Conservation (phyloP, 2,329 filamentous ascomycete species). For the Fusarium dimerum region DNA sequence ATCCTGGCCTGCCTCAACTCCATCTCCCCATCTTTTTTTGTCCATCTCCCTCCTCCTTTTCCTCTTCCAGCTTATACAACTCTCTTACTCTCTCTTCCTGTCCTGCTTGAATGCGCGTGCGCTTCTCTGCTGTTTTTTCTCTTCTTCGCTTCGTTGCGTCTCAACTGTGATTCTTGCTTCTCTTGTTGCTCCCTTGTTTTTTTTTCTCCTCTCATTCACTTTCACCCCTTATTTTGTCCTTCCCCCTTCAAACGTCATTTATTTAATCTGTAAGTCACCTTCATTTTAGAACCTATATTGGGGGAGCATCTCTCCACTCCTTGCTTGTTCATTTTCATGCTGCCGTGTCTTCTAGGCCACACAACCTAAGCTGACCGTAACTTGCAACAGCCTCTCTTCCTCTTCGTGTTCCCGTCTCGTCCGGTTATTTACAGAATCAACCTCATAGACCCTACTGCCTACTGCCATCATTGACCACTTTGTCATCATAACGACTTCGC, state of each 20-base stretch:
- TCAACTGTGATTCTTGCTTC: constrained; percentile 14
- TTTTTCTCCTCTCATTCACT: constrained; percentile 6
- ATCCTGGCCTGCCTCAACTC: constrained; percentile 6
- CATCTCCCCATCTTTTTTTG: constrained; percentile 16
- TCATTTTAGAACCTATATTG: background rate
- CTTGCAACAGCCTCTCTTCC: constrained; percentile 20
- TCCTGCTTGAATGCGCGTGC: constrained; percentile 22
- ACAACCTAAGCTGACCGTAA: constrained; percentile 20
- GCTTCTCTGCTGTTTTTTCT: constrained; percentile 24
- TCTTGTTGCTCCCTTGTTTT: constrained; percentile 1
- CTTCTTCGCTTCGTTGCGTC: constrained; percentile 20
- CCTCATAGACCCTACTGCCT: constrained; percentile 8
- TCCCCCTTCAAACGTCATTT: constrained; percentile 7
- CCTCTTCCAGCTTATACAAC: constrained; percentile 21
- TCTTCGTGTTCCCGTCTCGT: constrained; percentile 17
- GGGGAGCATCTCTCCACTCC: constrained; percentile 22
- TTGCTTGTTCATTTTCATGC: constrained; percentile 20
- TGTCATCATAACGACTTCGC: constrained; percentile 18
- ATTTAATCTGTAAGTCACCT: constrained; percentile 24
- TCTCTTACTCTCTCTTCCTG: constrained; percentile 6
- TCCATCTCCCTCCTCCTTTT: constrained; percentile 16
- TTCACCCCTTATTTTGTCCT: background rate
- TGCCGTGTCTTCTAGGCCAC: constrained; percentile 8
- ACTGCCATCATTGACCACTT: constrained; percentile 9
- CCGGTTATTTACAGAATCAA: constrained; percentile 7